Conservation (phyloP, 2,329 filamentous ascomycete genomes). For the Alternaria panax region DNA sequence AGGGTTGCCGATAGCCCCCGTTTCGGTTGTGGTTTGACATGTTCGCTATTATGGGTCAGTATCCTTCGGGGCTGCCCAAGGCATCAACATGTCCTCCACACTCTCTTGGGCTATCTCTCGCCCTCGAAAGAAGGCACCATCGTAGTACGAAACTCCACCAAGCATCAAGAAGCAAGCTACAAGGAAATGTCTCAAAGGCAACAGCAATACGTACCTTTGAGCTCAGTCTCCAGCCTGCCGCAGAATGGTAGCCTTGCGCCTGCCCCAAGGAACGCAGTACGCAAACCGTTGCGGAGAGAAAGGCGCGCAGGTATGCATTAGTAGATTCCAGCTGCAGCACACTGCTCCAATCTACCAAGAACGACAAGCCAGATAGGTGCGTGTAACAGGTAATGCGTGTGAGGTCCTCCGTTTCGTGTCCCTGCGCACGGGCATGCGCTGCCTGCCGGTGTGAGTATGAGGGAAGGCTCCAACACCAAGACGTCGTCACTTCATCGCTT, state of each 20-base stretch:
- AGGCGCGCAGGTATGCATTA: constrained; percentile 43
- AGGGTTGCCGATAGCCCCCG: constrained; percentile 17
- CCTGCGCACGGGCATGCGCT: constrained; percentile 19
- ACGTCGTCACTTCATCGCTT: background rate
- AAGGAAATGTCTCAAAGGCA: constrained; percentile 4
- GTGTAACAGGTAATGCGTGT: constrained; percentile 10
- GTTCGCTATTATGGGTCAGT: constrained; percentile 36
- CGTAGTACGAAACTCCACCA: background rate
- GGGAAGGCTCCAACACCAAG: constrained; percentile 11
- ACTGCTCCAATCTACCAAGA: constrained; percentile 37
- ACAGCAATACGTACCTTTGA: constrained; percentile 10
- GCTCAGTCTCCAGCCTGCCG: constrained; percentile 17
- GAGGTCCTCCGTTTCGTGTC: constrained; percentile 32
- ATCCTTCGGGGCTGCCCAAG: constrained; percentile 15
- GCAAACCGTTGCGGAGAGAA: constrained; percentile 22
- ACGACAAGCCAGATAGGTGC: constrained; percentile 31
- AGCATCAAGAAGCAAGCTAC: background rate
- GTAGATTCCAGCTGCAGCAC: constrained; percentile 39
- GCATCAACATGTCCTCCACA: constrained; percentile 8
- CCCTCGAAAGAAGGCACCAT: background rate
- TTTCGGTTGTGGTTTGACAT: constrained; percentile 40
- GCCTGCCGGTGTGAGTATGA: constrained; percentile 38
- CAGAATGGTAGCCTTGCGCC: constrained; percentile 39
- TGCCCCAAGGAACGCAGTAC: constrained; percentile 30
- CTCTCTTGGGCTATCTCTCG: background rate